Percentiles rank a stretch among this genome's conserved stretches.
Conservation (phyloP, 2,329 filamentous ascomycete genomes). For the Sclerotinia minor region DNA sequence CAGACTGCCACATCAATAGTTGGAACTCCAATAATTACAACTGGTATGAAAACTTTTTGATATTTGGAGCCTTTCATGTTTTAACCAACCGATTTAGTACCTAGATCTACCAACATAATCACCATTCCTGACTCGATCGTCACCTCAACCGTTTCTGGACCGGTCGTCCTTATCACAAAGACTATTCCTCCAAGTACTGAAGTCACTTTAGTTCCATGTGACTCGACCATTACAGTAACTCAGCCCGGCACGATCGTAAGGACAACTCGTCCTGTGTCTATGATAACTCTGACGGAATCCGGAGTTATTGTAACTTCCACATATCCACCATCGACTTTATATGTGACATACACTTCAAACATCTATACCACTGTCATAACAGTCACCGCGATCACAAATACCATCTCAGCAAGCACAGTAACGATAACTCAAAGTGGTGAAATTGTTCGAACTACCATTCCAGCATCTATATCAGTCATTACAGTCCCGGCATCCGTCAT, state of each 20-base stretch:
- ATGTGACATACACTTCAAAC: slow-evolving; percentile 9
- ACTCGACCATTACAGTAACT: slow-evolving; percentile 13
- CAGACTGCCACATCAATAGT: background rate
- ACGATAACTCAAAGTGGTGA: slow-evolving; percentile 7
- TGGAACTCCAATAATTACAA: slow-evolving; percentile 7
- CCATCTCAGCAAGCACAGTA: background rate
- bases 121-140: slow-evolving; percentile 2
- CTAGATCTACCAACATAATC: background rate
- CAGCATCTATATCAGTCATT: background rate
- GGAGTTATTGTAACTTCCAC: slow-evolving; percentile 1
- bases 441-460: slow-evolving; percentile 10
- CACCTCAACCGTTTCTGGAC: slow-evolving; percentile 13
- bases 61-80: background rate
- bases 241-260: background rate
- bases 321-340: background rate
- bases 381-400: slow-evolving; percentile 12
- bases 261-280: slow-evolving; percentile 11
- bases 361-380: slow-evolving; percentile 15
- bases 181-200: slow-evolving; percentile 15
- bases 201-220: slow-evolving; percentile 10
- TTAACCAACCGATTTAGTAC: background rate
- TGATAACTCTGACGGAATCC: slow-evolving; percentile 9
- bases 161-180: slow-evolving; percentile 5
- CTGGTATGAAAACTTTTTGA: background rate
- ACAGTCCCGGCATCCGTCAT: background rate